Percentiles rank a stretch among this genome's conserved stretches.
Evolutionary conservation across 2,329 filamentous ascomycete species (phyloP).

Genomic region (Epichloe coenophiala): DNA sequence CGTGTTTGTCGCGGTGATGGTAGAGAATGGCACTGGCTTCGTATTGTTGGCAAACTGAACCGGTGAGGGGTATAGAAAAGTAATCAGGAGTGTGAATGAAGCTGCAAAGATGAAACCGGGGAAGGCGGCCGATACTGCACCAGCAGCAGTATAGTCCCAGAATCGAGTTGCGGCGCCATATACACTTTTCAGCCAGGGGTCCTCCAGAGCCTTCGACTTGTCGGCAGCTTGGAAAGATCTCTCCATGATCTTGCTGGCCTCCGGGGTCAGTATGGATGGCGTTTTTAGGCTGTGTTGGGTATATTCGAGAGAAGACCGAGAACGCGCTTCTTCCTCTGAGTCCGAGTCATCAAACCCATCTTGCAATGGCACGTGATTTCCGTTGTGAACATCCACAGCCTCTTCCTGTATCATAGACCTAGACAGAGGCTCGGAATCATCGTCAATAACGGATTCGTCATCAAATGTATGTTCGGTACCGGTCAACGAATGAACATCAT

Average conservation of each 20-base stretch:
- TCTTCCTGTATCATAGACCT: slow-evolving; percentile 7
- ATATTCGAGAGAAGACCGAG: slow-evolving; percentile 31
- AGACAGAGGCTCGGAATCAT: slow-evolving; percentile 11
- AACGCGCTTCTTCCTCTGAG: slow-evolving; percentile 26
- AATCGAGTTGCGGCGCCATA: not conserved
- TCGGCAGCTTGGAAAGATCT: slow-evolving; percentile 4
- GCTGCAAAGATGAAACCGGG: slow-evolving; percentile 14
- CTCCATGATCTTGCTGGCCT: slow-evolving; percentile 18
- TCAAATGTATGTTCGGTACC: slow-evolving; percentile 35
- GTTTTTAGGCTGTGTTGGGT: slow-evolving; percentile 33
- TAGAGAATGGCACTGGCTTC: slow-evolving; percentile 6
- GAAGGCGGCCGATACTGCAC: slow-evolving; percentile 10
- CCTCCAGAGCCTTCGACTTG: not conserved
- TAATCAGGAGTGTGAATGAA: slow-evolving; percentile 12
- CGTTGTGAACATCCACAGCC: slow-evolving; percentile 3
- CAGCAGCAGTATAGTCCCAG: slow-evolving; percentile 1
- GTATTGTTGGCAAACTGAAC: not conserved
- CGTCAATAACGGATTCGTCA: slow-evolving; percentile 25
- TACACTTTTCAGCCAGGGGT: not conserved
- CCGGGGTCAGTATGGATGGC: slow-evolving; percentile 26
- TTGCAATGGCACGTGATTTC: not conserved
- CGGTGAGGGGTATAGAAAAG: slow-evolving; percentile 16
- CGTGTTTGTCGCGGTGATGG: slow-evolving; percentile 11
- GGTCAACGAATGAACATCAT: slow-evolving; percentile 38
- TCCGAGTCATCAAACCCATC: slow-evolving; percentile 9